Base-by-base conservation (phyloP, 805 yeast genomes). In the Clavispora asparagi region DNA sequence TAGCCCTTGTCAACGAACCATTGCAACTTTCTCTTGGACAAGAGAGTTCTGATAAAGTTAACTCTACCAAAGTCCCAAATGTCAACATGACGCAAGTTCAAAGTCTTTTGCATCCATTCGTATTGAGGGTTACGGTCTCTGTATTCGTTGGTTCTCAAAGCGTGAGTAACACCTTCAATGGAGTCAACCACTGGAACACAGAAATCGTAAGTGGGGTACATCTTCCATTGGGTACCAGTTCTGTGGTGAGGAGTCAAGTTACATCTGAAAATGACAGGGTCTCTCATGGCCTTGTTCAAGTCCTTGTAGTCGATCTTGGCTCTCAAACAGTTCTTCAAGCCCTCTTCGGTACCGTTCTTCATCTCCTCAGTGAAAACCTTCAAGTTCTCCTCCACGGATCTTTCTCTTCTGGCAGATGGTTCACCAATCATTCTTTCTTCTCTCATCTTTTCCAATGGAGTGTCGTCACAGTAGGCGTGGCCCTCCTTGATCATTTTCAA, bases 351-450 rank as follows among this genome's bases (percentile, higher is more conserved):
- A 60, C 94, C 99, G 52, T 86, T 80, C 67, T 83, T 84, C 99
- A 94, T 94, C 59, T 88, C 97, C 64, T 87, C 82, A 41, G 85
- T 83, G 74, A 94, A 94, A 48, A 92, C 78, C 55, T 73, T 73
- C 68, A 94, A 76, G 74, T 87, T 91, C 74, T 94, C 99, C 68
- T 92, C 97, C 43, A 92, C 86, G 17, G 92, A 61, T 69, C 97
- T 83, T 59, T 90, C 94, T 76, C 99, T 86, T 75, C 97, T 86
- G 41, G 79, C 83, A 42, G 96, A 87, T 46, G 95, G 85, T 57
- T 89, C 83, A 68, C 99, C 99, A 54, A 89, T 97, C 87, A 88
- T 89, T 79, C 99, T 87, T 77, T 94, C 96, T 63, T 91, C 96
- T 74, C 99, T 87, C 99, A 94, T 94, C 67, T 80, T 77, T 62